Evolutionary conservation across 768 basidiomycete species (phyloP).

Genomic region (Astraeus odoratus): DNA sequence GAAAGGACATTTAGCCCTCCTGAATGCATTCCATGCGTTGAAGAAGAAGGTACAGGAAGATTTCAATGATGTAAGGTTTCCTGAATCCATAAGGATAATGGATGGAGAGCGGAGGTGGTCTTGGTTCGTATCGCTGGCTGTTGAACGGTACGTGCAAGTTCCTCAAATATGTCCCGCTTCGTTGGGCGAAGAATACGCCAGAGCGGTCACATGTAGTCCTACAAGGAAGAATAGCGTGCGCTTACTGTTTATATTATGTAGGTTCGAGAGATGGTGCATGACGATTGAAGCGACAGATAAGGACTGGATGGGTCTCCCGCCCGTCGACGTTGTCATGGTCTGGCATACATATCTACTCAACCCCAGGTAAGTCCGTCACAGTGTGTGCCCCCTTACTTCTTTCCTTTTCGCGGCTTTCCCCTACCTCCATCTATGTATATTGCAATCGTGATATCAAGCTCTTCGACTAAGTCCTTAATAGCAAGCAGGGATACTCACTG

Average conservation of each 20-base stretch:
- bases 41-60: slow-evolving; percentile 15
- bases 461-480: too few species aligned
- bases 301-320: slow-evolving; percentile 19
- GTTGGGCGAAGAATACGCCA: too few species aligned
- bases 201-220: too few species aligned
- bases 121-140: slow-evolving; percentile 33
- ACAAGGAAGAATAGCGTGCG: too few species aligned
- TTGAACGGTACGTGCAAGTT: slow-evolving; percentile 25
- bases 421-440: neutral
- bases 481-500: too few species aligned
- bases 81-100: slow-evolving; percentile 8
- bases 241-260: slow-evolving; percentile 4
- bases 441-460: too few species aligned
- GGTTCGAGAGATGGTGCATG: slow-evolving; percentile 31
- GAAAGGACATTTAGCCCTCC: slow-evolving; percentile 24
- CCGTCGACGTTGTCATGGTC: slow-evolving; percentile 35
- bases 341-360: slow-evolving; percentile 36
- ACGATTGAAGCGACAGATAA: slow-evolving; percentile 1
- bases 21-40: slow-evolving; percentile 23
- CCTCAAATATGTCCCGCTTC: neutral
- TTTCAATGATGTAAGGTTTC: slow-evolving; percentile 7
- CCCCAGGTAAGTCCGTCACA: slow-evolving; percentile 20
- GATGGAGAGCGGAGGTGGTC: slow-evolving; percentile 27
- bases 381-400: neutral
- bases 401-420: neutral